Conservation (phyloP, 129 eudicot species). For the Pseudognaphalium luteoalbum region DNA sequence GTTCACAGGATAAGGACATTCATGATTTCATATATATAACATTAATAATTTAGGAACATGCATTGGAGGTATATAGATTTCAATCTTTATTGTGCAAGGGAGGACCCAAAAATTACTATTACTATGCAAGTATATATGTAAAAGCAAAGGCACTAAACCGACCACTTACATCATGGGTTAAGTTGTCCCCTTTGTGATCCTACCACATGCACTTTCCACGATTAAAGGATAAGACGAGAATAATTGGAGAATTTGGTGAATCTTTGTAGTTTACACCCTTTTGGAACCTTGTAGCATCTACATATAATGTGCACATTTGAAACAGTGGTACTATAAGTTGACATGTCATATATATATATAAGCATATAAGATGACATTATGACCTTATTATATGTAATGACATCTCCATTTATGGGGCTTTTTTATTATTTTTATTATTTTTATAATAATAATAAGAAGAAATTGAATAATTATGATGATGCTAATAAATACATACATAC, state of each 20-base stretch:
- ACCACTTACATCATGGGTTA: slow-evolving; percentile 25
- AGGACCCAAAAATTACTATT: neutral
- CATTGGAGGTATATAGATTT: neutral
- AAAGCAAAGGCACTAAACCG: slow-evolving; percentile 35
- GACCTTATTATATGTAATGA: too few species aligned
- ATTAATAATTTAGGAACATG: neutral
- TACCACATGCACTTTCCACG: slow-evolving; percentile 34
- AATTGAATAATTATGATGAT: too few species aligned
- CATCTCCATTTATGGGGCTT: too few species aligned
- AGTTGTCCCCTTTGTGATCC: slow-evolving; percentile 27
- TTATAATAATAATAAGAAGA: too few species aligned
- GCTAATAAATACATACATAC: neutral
- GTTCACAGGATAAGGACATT: neutral
- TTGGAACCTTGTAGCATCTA: slow-evolving; percentile 25
- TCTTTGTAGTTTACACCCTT: slow-evolving; percentile 11
- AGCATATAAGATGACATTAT: neutral
- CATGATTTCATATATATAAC: neutral
- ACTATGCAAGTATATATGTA: slow-evolving; percentile 8
- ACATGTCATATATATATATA: neutral
- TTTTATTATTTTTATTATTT: too few species aligned
- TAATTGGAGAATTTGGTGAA: slow-evolving; percentile 23
- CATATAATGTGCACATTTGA: slow-evolving; percentile 1
- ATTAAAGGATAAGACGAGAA: slow-evolving; percentile 30
- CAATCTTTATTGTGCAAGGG: neutral
- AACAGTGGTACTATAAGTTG: neutral